Evolutionary conservation across 495 filamentous ascomycete genomes (phyloP).

Genomic region (Neurospora africana): DNA sequence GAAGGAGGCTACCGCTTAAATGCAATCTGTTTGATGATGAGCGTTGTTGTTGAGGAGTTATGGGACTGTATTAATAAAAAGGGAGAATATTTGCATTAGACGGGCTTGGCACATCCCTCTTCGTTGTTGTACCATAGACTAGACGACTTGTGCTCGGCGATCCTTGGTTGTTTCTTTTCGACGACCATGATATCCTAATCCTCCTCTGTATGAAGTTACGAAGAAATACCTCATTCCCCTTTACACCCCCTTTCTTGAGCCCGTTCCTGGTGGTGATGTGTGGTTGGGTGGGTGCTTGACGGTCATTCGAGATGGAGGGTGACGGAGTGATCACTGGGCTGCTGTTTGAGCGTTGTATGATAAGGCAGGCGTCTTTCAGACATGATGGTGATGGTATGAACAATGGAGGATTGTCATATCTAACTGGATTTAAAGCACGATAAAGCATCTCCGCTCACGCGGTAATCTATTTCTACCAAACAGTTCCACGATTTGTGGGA

Average conservation of each 20-base stretch:
- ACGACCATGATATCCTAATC: slow-evolving; percentile 1
- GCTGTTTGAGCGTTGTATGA: neutral
- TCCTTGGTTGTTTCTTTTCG: slow-evolving; percentile 1
- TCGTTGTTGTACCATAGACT: slow-evolving; percentile 12
- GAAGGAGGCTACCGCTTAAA: slow-evolving; percentile 53
- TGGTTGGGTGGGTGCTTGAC: neutral
- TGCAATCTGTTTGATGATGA: neutral
- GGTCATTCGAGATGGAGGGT: neutral
- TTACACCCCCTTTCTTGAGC: neutral
- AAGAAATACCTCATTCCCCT: neutral
- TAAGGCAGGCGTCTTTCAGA: neutral
- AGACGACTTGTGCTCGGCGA: slow-evolving; percentile 12
- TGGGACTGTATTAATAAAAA: slow-evolving; percentile 9
- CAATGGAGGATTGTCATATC: neutral
- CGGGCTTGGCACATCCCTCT: slow-evolving; percentile 8
- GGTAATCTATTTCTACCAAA: neutral
- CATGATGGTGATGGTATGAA: neutral
- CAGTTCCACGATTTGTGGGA: neutral
- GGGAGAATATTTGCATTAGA: slow-evolving; percentile 13
- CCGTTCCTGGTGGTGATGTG: neutral
- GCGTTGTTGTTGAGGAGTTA: neutral
- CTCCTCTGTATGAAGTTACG: slow-evolving; percentile 1
- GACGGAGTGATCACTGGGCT: neutral
- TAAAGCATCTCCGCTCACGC: neutral
- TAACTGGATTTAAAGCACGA: neutral